Percentiles rank a stretch among this genome's conserved stretches.
phyloP scores from a whole-genome alignment of 1,139 yeast species.

The Saccharomyces hybrid region DNA sequence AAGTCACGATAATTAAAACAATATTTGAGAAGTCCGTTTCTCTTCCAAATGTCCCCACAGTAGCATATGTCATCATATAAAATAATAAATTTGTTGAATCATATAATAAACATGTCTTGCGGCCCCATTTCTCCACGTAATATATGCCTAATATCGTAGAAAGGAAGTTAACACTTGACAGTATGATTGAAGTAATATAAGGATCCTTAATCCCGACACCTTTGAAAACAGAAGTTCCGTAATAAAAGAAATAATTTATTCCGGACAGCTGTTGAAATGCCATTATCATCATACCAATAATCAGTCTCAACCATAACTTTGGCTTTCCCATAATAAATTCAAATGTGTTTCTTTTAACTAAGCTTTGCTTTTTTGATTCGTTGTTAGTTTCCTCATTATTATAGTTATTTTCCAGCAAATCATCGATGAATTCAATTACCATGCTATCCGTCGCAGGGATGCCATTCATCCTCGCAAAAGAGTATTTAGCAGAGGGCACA shows the following conservation, averaged over 20 bases:
- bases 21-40: slow-evolving; percentile 44
- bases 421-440: slow-evolving; percentile 38
- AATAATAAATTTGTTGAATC: slow-evolving; percentile 58
- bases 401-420: slow-evolving; percentile 27
- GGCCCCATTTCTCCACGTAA: slow-evolving; percentile 60
- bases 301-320: slow-evolving; percentile 40
- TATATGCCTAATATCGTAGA: slow-evolving; percentile 67
- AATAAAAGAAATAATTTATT: slow-evolving; percentile 49
- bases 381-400: slow-evolving; percentile 31
- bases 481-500: slow-evolving; percentile 34
- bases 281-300: slow-evolving; percentile 47
- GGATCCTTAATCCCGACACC: slow-evolving; percentile 41
- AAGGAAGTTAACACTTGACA: slow-evolving; percentile 67
- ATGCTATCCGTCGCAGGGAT: slow-evolving; percentile 37
- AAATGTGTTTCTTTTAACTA: slow-evolving; percentile 30
- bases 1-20: slow-evolving; percentile 66
- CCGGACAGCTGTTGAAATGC: slow-evolving; percentile 54
- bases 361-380: slow-evolving; percentile 33
- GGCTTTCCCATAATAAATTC: slow-evolving; percentile 44
- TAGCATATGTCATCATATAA: slow-evolving; percentile 56
- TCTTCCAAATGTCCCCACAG: slow-evolving; percentile 50
- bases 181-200: slow-evolving; percentile 49
- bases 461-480: slow-evolving; percentile 44
- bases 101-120: slow-evolving; percentile 51
- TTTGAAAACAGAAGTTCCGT: slow-evolving; percentile 48